Evolutionary conservation across 2,329 filamentous ascomycete genomes (phyloP).

Genomic region (Alternaria hordeiaustralica): DNA sequence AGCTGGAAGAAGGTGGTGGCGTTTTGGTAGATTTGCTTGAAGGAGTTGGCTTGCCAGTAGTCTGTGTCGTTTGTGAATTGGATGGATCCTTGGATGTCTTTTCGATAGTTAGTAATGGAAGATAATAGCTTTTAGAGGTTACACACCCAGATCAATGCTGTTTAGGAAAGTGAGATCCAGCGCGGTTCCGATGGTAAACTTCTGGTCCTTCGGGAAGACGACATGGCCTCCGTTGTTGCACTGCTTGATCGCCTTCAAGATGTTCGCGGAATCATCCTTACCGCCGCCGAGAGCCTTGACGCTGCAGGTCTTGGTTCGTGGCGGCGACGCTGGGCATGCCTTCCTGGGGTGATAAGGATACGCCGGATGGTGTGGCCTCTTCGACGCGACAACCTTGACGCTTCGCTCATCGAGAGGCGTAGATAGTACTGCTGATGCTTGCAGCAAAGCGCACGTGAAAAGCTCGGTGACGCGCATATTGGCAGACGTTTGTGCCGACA

Average conservation of each 20-base stretch:
- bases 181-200: constrained; percentile 69
- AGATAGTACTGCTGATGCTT: constrained; percentile 31
- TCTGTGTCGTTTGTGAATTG: constrained; percentile 70
- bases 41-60: constrained; percentile 71
- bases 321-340: constrained; percentile 43
- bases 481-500: neutral
- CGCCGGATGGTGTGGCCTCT: constrained; percentile 44
- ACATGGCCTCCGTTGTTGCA: constrained; percentile 71
- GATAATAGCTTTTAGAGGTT: neutral
- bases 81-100: constrained; percentile 65
- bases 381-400: constrained; percentile 19
- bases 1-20: constrained; percentile 71
- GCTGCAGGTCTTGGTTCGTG: constrained; percentile 47
- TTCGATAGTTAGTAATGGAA: constrained; percentile 1
- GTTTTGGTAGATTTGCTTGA: constrained; percentile 71
- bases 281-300: constrained; percentile 49
- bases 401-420: constrained; percentile 23
- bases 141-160: constrained; percentile 65
- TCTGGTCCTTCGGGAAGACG: constrained; percentile 61
- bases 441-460: constrained; percentile 31
- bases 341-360: constrained; percentile 46
- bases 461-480: constrained; percentile 37
- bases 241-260: constrained; percentile 62
- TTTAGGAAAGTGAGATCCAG: constrained; percentile 70
- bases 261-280: constrained; percentile 59